Base-by-base conservation (phyloP, 495 filamentous ascomycete species). In the Achaetomiella virescens region DNA sequence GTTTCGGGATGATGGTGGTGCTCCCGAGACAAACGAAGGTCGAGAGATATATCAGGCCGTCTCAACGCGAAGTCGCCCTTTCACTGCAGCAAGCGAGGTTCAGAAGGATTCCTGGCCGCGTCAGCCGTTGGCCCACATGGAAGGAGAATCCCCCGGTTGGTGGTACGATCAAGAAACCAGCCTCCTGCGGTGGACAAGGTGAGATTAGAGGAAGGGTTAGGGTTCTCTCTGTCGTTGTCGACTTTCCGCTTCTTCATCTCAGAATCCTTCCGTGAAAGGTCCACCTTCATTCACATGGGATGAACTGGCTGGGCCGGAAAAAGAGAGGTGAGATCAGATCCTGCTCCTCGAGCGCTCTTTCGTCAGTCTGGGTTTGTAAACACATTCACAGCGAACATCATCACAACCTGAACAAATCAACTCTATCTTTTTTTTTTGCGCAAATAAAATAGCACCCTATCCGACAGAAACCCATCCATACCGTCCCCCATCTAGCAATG, bases 341-440 rank as follows among this genome's bases (percentile, higher is more conserved):
- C n/a, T n/a, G n/a, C n/a, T n/a, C n/a, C n/a, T n/a, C n/a, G n/a
- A n/a, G n/a, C n/a, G n/a, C n/a, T n/a, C n/a, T n/a, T n/a, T n/a
- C n/a, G n/a, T n/a, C n/a, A n/a, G n/a, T n/a, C n/a, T n/a, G n/a
- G n/a, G n/a, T n/a, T n/a, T n/a, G n/a, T n/a, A n/a, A n/a, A 31
- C 27, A 31, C 27, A 4, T 31, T 31, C 27, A 31, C 27, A 31
- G 4, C 27, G 27, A 4, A 31, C 27, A 4, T 9, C 27, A 31
- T 5, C 5, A 31, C 27, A 31, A 9, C 9, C 27, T 31, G 27
- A 40, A 45, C 51, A 27, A 48, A 22, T 11, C 15, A 18, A 48
- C 38, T n/a, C 24, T 58, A 43, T 48, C 41, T 53, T 43, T 53
- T 58, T n/a, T n/a, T n/a, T n/a, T n/a, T n/a, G n/a, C 22, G 18